phyloP scores from a whole-genome alignment of 345 rosid genomes.

The Aquilaria malaccensis region DNA sequence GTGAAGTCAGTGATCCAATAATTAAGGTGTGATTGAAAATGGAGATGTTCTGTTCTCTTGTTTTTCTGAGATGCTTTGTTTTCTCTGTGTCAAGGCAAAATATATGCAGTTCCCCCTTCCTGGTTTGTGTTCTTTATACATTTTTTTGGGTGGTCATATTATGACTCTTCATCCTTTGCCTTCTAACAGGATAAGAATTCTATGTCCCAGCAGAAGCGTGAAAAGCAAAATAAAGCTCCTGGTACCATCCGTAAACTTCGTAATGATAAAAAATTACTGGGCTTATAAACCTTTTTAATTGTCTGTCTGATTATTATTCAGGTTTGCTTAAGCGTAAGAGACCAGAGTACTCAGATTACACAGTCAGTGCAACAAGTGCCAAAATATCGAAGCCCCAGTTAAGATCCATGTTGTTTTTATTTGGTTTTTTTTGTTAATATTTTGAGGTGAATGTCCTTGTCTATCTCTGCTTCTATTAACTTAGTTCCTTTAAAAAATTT shows the following conservation, averaged over 20 bases:
- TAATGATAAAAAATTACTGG: too few species aligned
- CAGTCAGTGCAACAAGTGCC: slow-evolving; percentile 38
- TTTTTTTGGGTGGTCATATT: not conserved
- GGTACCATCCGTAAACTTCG: slow-evolving; percentile 33
- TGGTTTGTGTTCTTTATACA: not conserved
- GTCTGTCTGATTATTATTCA: slow-evolving; percentile 11
- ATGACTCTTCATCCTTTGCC: too few species aligned
- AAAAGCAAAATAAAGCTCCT: slow-evolving; percentile 45
- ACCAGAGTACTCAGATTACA: slow-evolving; percentile 33
- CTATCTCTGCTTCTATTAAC: too few species aligned
- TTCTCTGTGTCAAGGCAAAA: too few species aligned
- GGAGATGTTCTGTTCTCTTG: not conserved
- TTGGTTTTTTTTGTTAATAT: too few species aligned
- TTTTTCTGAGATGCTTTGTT: not conserved
- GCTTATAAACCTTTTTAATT: too few species aligned
- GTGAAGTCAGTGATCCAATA: slow-evolving; percentile 51
- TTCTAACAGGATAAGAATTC: slow-evolving; percentile 44
- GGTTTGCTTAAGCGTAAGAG: slow-evolving; percentile 83
- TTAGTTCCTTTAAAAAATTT: not conserved
- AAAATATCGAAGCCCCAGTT: slow-evolving; percentile 62
- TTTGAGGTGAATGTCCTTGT: not conserved
- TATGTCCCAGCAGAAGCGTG: slow-evolving; percentile 37
- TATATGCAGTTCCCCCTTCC: not conserved
- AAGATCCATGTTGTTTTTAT: slow-evolving; percentile 17
- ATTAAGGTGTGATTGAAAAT: slow-evolving; percentile 36